Evolutionary conservation across 345 rosid genomes (phyloP).

Genomic region (Aquilaria yunnanensis): DNA sequence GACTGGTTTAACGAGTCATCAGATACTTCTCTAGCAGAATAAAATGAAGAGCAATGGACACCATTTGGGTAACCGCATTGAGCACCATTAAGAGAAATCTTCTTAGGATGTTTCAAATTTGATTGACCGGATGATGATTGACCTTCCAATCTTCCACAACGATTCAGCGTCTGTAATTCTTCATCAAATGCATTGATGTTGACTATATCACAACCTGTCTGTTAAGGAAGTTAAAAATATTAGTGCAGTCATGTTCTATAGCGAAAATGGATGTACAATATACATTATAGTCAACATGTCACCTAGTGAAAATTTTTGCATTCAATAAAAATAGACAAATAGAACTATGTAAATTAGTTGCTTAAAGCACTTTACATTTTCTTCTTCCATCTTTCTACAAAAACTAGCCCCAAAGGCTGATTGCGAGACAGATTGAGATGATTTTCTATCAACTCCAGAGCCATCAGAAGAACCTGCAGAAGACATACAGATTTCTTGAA

Average conservation of each 20-base stretch:
- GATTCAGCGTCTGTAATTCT: conserved; percentile 27
- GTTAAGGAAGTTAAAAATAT: conserved; percentile 21
- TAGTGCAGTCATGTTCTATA: conserved; percentile 9
- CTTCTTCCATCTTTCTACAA: conserved; percentile 36
- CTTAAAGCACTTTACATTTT: conserved; percentile 41
- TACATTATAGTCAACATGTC: no score
- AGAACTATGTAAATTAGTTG: conserved; percentile 7
- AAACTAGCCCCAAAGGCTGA: conserved; percentile 40
- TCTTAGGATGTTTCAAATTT: conserved; percentile 19
- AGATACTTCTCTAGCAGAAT: conserved; percentile 19
- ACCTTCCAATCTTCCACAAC: conserved; percentile 20
- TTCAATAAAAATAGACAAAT: conserved; percentile 2
- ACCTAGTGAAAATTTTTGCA: no score
- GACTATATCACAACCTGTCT: conserved; percentile 32
- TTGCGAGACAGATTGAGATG: conserved; percentile 26
- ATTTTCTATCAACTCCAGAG: conserved; percentile 21
- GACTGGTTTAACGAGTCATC: conserved; percentile 12
- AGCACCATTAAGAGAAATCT: conserved; percentile 19
- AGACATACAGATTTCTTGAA: conserved; percentile 14
- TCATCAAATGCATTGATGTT: conserved; percentile 27
- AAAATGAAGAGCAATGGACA: conserved; percentile 19
- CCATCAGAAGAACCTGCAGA: conserved; percentile 41
- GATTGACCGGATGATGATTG: conserved; percentile 28
- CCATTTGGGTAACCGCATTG: conserved; percentile 14
- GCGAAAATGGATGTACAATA: conserved; percentile 1